Evolutionary conservation across 1,284 basidiomycete species (phyloP), one percentile per base, ranked within the genome.

Genomic region (Paramarasmius palmivorus): DNA sequence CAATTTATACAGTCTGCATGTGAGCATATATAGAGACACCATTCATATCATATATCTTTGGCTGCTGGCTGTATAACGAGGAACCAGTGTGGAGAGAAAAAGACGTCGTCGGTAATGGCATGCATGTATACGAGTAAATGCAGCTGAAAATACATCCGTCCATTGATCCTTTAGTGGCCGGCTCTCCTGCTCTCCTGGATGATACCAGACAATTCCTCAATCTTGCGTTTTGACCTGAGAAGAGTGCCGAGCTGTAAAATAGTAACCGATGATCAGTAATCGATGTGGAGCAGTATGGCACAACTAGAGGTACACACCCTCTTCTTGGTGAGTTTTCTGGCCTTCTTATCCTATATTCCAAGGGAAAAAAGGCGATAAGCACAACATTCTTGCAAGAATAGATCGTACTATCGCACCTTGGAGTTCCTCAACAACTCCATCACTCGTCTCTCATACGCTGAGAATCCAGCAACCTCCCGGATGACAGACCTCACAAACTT

Each of bases 351-450:
- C 93, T 93, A 64, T n/a, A n/a, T n/a, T n/a, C n/a, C 37, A 59
- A 14, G 50, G 1, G 9, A 48, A 50, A 49, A 56, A 38, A 39
- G 40, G 37, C 19, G 35, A 20, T 34, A 34, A 37, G 42, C 20
- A 41, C 9, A 19, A 47, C 41, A 39, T 20, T 50, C 25, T 15
- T 23, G 41, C 8, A 35, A 22, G 4, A 14, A 47, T 23, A 4
- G n/a, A 4, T 48, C 54, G 37, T 40, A 36, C 34, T 41, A 48
- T 72, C 86, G 63, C 69, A 93, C 92, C 84, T 98, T 98, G 63
- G 94, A 97, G 88, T 98, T 99, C 74, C 96, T 88, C 81, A 99
- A 79, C 83, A 99, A 75, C 79, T 99, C 97, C 92, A 99, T 89
- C 56, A 99, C 95, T 63, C 97, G 88, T 70, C 95, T 86, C 85